These are phyloP conservation scores for Nemania bipapillata DNA, from an alignment of 2,329 filamentous ascomycete species.

Conservation along the genomic window DNA sequence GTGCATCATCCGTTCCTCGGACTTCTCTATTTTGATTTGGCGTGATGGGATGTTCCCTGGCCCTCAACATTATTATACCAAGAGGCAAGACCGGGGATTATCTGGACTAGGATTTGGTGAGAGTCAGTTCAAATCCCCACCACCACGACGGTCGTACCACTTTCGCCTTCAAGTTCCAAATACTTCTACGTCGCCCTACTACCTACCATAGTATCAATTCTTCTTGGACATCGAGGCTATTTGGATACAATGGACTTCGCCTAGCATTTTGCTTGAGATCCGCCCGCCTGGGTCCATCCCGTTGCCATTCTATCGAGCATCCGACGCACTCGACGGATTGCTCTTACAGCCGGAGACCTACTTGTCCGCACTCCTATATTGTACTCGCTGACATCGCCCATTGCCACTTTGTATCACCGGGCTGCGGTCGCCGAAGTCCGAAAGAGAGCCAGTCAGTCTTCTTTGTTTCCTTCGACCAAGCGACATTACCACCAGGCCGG, in stretches of 20 bases:
- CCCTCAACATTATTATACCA: slow-evolving; percentile 4
- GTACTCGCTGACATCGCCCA: slow-evolving; percentile 2
- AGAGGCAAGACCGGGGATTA: slow-evolving; percentile 5
- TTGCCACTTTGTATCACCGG: background rate
- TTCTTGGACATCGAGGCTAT: slow-evolving; percentile 16
- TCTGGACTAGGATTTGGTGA: slow-evolving; percentile 9
- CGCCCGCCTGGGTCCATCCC: slow-evolving; percentile 26
- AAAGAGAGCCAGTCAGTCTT: background rate
- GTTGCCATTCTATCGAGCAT: slow-evolving; percentile 8
- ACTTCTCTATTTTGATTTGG: slow-evolving; percentile 23
- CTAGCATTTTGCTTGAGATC: slow-evolving; percentile 24
- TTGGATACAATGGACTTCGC: slow-evolving; percentile 31
- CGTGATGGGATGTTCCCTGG: background rate
- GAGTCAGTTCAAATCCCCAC: slow-evolving; percentile 28
- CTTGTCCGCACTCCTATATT: no score
- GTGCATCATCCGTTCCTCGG: slow-evolving; percentile 23
- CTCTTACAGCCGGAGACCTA: background rate
- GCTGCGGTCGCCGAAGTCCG: background rate
- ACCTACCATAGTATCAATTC: slow-evolving; percentile 11
- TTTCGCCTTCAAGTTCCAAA: slow-evolving; percentile 1
- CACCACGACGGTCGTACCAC: slow-evolving; percentile 21
- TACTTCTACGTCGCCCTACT: background rate
- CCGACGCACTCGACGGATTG: slow-evolving; percentile 18
- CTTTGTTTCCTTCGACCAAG: background rate
- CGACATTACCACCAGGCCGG: background rate